phyloP scores from a whole-genome alignment of 495 filamentous ascomycete species.

The Penicillium lividum region DNA sequence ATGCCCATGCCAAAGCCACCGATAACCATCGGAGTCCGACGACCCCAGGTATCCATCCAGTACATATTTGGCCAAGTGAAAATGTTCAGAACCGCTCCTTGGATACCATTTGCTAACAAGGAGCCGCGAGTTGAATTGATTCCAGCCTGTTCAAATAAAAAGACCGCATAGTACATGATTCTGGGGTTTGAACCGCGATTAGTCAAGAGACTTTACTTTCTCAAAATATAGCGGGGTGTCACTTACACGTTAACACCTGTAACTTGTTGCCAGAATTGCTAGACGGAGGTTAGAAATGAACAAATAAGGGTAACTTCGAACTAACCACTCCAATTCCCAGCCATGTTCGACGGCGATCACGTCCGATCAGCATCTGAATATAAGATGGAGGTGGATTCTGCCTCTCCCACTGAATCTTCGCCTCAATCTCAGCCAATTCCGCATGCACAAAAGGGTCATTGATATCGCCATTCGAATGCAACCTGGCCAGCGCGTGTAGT shows the following conservation, averaged over 20 bases:
- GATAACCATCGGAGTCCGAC: slow-evolving; percentile 27
- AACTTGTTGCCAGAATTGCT: slow-evolving; percentile 36
- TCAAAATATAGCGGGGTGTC: neutral
- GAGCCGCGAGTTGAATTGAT: slow-evolving; percentile 19
- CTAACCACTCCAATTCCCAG: slow-evolving; percentile 34
- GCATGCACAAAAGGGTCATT: slow-evolving; percentile 69
- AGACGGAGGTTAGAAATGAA: neutral
- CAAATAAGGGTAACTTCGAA: neutral
- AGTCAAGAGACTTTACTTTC: neutral
- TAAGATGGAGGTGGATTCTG: slow-evolving; percentile 25
- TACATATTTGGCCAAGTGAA: slow-evolving; percentile 30
- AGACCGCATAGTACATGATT: slow-evolving; percentile 35
- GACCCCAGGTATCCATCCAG: slow-evolving; percentile 29
- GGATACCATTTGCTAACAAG: slow-evolving; percentile 29
- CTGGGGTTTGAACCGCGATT: slow-evolving; percentile 3
- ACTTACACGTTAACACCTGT: slow-evolving; percentile 33
- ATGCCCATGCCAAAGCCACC: slow-evolving; percentile 30
- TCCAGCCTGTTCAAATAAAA: slow-evolving; percentile 30
- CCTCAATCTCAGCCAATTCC: slow-evolving; percentile 72
- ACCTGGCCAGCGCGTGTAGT: slow-evolving; percentile 60
- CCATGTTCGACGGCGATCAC: slow-evolving; percentile 30
- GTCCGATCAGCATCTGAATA: slow-evolving; percentile 25
- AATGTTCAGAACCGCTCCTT: slow-evolving; percentile 27
- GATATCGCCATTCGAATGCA: slow-evolving; percentile 64
- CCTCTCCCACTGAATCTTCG: slow-evolving; percentile 27